Conservation (phyloP, 2,329 filamentous ascomycete species). For the Microsporum audouinii region DNA sequence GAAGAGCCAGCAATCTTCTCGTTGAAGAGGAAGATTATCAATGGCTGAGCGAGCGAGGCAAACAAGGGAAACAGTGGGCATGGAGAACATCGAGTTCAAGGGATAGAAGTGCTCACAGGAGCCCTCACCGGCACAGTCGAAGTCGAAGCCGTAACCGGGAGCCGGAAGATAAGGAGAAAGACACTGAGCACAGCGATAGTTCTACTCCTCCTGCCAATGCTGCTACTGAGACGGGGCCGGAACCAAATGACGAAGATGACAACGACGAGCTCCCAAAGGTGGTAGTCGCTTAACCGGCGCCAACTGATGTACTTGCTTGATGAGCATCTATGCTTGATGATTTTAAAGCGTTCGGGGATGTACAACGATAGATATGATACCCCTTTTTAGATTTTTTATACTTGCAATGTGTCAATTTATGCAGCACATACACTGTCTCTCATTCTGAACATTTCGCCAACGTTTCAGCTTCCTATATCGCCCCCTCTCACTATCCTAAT, state of each 20-base stretch:
- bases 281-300: not conserved
- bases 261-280: not conserved
- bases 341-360: not conserved
- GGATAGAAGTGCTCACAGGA: not conserved
- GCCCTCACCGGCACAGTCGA: not conserved
- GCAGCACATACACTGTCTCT: not conserved
- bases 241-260: not conserved
- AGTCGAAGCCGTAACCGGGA: not conserved
- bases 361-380: not conserved
- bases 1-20: slow-evolving; percentile 14
- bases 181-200: not conserved
- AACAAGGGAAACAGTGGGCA: slow-evolving; percentile 16
- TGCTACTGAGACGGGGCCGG: not conserved
- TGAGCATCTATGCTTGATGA: not conserved
- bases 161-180: not conserved
- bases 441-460: not conserved
- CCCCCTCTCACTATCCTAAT: not conserved
- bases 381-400: not conserved
- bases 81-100: slow-evolving; percentile 10
- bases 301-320: not conserved
- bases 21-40: slow-evolving; percentile 20
- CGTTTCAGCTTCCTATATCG: not conserved
- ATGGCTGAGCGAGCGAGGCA: slow-evolving; percentile 18
- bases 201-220: not conserved
- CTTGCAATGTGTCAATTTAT: too few relatives aligned